Base-by-base conservation (phyloP, 768 basidiomycete species). In the Dictyophora rubrovolvata region DNA sequence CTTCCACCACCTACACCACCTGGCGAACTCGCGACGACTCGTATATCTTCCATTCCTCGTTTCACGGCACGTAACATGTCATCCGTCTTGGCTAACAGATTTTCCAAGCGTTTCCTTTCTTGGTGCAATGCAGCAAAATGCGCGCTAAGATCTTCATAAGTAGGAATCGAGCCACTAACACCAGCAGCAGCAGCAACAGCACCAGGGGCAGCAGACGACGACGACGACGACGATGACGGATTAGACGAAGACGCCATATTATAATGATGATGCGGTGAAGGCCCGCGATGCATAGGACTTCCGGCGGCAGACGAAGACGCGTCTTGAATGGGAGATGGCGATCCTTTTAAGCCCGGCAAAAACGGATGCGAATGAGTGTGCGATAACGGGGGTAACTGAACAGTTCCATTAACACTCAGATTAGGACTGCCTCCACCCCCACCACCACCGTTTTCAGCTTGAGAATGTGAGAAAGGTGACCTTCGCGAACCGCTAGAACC, bases 1-100 rank as follows among this genome's bases (percentile, higher is more conserved):
- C 42, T 9, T 3, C 42, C 11, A 5, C 42, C 42, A 42, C 42
- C 11, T 3, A 2, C 11, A 42, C 42, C 42, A 42, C 42, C 42
- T 7, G 28, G 28, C 28, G 28, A 28, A 28, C 28, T 28, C 28
- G 28, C 2, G 4, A 42, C 4, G 12, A 48, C 77, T 64, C 80
- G 74, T 80, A 88, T 83, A 68, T 91, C 88, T 56, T 90, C 89
- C 64, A 92, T 74, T 21, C 83, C 86, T 63, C 83, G 78, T 74
- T 83, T 83, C 67, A 92, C 73, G 21, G 83, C 82, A 37, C 72
- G 76, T 77, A 92, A 82, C 72, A 92, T 70, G 68, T 78, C 71
- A 56, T 90, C 86, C 65, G 89, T 92, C 71, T 77, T 80, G 63
- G 84, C 79, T 60, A 89, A 70, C 81, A 92, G 77, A 67, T 87